Conservation (phyloP, 2,329 filamentous ascomycete genomes). For the Zasmidium angulare region DNA sequence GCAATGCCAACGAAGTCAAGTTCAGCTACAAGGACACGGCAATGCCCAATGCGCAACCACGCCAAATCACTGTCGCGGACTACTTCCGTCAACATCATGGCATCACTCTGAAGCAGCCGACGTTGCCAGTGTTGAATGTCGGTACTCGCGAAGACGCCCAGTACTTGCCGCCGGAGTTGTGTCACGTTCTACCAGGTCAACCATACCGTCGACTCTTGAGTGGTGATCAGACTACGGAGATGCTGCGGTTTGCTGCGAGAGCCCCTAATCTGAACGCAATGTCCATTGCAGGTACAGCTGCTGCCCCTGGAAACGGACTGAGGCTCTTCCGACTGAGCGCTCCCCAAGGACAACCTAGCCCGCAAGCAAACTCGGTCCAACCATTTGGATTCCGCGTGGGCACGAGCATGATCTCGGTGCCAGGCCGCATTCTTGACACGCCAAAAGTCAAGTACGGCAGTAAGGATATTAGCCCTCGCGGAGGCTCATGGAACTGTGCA, state of each 20-base stretch:
- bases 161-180: conserved; percentile 68
- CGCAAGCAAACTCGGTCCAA: conserved; percentile 21
- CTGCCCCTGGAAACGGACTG: conserved; percentile 51
- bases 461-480: conserved; percentile 16
- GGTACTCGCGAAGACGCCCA: conserved; percentile 58
- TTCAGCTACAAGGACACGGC: conserved; percentile 41
- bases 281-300: conserved; percentile 53
- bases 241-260: conserved; percentile 73
- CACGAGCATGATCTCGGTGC: conserved; percentile 67
- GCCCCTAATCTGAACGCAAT: conserved; percentile 64
- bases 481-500: conserved; percentile 34
- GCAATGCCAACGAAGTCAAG: conserved; percentile 50
- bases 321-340: conserved; percentile 54
- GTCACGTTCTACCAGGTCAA: conserved; percentile 65
- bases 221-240: conserved; percentile 61
- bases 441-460: conserved; percentile 62
- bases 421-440: conserved; percentile 64
- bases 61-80: conserved; percentile 52
- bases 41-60: conserved; percentile 27
- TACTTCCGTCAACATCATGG: conserved; percentile 49
- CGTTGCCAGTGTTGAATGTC: conserved; percentile 59
- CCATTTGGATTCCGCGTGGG: conserved; percentile 65
- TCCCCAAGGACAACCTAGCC: conserved; percentile 8
- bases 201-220: conserved; percentile 59
- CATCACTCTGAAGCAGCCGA: conserved; percentile 49